These are phyloP conservation scores for Syzygium jambos DNA, from an alignment of 345 rosid genomes.

Conservation along the genomic window DNA sequence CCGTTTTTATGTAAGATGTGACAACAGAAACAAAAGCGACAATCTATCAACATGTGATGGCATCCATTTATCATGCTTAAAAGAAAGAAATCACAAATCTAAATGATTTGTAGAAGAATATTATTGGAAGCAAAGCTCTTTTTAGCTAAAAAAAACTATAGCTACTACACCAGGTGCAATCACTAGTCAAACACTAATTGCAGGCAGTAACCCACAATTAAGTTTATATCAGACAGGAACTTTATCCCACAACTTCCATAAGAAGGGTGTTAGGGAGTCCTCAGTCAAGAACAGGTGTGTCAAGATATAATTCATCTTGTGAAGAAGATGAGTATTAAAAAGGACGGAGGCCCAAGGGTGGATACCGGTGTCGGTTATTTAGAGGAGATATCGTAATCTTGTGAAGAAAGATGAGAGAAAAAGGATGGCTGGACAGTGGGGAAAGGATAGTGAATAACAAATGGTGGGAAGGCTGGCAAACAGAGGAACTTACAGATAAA, in stretches of 20 bases:
- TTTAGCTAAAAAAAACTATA: not conserved
- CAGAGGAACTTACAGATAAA: not conserved
- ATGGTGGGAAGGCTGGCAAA: not conserved
- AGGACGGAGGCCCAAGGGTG: not conserved
- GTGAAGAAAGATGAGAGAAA: not conserved
- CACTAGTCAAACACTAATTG: not conserved
- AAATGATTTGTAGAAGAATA: not conserved
- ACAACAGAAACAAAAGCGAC: too few relatives aligned
- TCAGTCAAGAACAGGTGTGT: not conserved
- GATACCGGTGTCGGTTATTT: not conserved
- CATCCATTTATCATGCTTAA: too few relatives aligned
- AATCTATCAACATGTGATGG: too few relatives aligned
- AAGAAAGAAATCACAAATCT: too few relatives aligned
- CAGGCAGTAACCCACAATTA: slow-evolving; percentile 7
- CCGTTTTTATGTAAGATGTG: too few relatives aligned
- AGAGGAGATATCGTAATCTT: not conserved
- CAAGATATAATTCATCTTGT: not conserved
- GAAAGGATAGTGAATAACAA: not conserved
- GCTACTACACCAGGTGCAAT: not conserved
- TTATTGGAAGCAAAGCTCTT: not conserved
- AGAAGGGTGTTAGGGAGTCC: not conserved
- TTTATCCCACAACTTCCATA: not conserved
- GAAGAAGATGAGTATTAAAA: not conserved
- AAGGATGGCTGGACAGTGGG: not conserved
- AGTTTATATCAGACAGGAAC: slow-evolving; percentile 25